Evolutionary conservation across 371 early-diverging fungal species (phyloP).

Genomic region (Dichotomocladium elegans): DNA sequence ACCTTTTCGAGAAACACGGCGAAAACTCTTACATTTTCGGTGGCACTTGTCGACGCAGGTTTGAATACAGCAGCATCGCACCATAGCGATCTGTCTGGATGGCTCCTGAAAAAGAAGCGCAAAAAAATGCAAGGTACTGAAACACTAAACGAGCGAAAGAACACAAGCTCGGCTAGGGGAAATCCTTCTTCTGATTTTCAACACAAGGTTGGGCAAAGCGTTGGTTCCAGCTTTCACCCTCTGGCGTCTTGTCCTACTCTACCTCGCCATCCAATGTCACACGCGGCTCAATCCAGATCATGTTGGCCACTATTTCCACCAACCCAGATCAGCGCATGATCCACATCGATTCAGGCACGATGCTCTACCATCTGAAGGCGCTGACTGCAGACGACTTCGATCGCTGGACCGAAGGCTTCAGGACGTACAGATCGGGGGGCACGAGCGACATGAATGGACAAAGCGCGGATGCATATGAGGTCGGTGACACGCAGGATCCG

Average conservation of each 20-base stretch:
- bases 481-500: background rate
- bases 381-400: slow-evolving; percentile 62
- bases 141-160: too few species aligned
- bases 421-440: slow-evolving; percentile 11
- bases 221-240: slow-evolving; percentile 62
- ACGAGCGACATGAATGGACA: background rate
- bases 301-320: slow-evolving; percentile 59
- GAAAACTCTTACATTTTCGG: slow-evolving; percentile 83
- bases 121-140: slow-evolving; percentile 72
- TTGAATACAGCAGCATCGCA: slow-evolving; percentile 1
- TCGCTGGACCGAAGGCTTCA: slow-evolving; percentile 58
- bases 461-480: background rate
- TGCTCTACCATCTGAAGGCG: slow-evolving; percentile 75
- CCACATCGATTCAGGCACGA: slow-evolving; percentile 81
- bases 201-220: slow-evolving; percentile 70
- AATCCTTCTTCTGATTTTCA: background rate
- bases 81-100: slow-evolving; percentile 49
- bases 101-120: slow-evolving; percentile 58
- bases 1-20: slow-evolving; percentile 87
- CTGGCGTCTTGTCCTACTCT: slow-evolving; percentile 60
- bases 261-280: slow-evolving; percentile 57
- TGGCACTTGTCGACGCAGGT: slow-evolving; percentile 27
- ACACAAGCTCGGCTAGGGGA: background rate
- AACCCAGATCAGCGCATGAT: slow-evolving; percentile 64
- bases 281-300: slow-evolving; percentile 72